These are phyloP conservation scores for Erodium moschatum DNA, from an alignment of 441 rosid genomes.

Conservation along the genomic window DNA sequence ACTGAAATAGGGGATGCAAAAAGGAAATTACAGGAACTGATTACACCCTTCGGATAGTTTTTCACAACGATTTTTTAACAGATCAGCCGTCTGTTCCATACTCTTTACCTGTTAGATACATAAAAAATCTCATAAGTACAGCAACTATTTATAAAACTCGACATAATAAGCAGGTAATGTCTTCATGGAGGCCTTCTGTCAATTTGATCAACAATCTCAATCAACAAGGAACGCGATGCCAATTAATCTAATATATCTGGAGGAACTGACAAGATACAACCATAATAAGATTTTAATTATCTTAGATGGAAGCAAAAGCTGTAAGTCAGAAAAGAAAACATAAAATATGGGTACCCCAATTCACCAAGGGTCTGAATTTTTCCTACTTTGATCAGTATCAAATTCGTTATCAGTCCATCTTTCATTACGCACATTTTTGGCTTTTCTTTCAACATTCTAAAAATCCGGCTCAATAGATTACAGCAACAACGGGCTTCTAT, in stretches of 20 bases:
- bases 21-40: constrained; percentile 42
- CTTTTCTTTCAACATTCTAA: no score
- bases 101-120: constrained; percentile 39
- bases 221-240: neutral
- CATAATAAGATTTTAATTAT: neutral
- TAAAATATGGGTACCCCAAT: no score
- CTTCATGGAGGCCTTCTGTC: neutral
- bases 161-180: neutral
- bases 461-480: no score
- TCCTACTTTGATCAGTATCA: no score
- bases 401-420: no score
- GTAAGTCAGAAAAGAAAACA: neutral
- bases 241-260: neutral
- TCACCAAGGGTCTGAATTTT: no score
- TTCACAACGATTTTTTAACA: constrained; percentile 69
- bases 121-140: constrained; percentile 4
- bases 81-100: constrained; percentile 56
- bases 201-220: neutral
- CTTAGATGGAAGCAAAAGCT: neutral
- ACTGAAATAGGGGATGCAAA: constrained; percentile 1
- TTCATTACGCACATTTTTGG: no score
- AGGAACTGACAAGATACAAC: neutral
- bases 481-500: neutral
- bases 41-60: constrained; percentile 52
- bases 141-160: neutral